These are phyloP conservation scores for Amborella trichopoda DNA, from an alignment of 164 flowering plant genomes.

Conservation along the genomic window DNA sequence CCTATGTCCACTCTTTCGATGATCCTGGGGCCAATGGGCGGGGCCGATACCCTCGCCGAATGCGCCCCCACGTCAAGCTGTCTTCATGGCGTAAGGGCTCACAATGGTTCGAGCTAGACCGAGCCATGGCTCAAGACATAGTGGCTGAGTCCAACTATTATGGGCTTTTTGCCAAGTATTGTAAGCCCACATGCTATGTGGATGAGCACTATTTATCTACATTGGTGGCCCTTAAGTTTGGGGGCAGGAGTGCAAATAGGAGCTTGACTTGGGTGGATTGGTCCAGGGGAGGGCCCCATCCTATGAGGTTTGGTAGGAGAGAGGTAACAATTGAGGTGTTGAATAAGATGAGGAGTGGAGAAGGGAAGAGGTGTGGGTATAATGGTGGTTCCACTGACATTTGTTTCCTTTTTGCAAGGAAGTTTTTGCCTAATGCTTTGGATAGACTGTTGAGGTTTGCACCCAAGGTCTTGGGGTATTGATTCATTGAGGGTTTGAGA, in stretches of 20 bases:
- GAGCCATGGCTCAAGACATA: conserved; percentile 36
- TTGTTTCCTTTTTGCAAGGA: conserved; percentile 78
- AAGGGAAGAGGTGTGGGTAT: conserved; percentile 24
- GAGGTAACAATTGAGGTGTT: conserved; percentile 41
- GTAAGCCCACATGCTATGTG: conserved; percentile 5
- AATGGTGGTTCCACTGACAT: conserved; percentile 31
- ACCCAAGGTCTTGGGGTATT: conserved; percentile 33
- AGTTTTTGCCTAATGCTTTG: conserved; percentile 43
- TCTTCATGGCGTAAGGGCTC: conserved; percentile 65
- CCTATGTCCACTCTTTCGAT: conserved; percentile 39
- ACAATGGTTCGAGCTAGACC: conserved; percentile 66
- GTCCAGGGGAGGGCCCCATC: conserved; percentile 65
- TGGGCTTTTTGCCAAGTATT: conserved; percentile 19
- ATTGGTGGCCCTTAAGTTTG: conserved; percentile 25
- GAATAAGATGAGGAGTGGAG: conserved; percentile 30
- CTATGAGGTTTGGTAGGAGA: conserved; percentile 22
- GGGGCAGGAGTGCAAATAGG: conserved; percentile 30
- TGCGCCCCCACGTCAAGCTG: conserved; percentile 31
- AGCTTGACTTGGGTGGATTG: conserved; percentile 67
- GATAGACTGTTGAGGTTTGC: conserved; percentile 45
- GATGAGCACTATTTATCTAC: conserved; percentile 83
- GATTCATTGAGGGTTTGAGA: conserved; percentile 9
- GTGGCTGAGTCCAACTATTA: conserved; percentile 38
- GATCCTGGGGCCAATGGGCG: conserved; percentile 41
- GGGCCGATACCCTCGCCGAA: conserved; percentile 37